phyloP scores from a whole-genome alignment of 495 filamentous ascomycete species.

The Podospora comata region DNA sequence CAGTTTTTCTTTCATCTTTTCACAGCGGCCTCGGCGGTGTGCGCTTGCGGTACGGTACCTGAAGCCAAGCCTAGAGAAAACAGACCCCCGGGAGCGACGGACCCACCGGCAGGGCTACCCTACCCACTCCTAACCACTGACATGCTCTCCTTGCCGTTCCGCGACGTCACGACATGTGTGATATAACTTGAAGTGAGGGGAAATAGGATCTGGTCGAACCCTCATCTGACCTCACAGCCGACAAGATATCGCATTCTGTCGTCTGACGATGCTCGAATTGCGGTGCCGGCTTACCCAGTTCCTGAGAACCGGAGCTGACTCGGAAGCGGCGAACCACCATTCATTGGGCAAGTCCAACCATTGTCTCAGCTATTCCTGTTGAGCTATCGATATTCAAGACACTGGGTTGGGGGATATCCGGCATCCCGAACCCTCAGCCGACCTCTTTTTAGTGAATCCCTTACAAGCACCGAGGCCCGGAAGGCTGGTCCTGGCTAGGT shows the following conservation, averaged over 20 bases:
- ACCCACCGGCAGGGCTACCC: slow-evolving; percentile 3
- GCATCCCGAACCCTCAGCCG: not conserved
- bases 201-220: not conserved
- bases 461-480: no score
- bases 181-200: not conserved
- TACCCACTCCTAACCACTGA: not conserved
- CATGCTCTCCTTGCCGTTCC: not conserved
- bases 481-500: not conserved
- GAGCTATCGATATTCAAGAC: not conserved
- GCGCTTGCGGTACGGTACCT: not conserved
- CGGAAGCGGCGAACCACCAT: slow-evolving; percentile 1
- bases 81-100: slow-evolving; percentile 3
- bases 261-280: not conserved
- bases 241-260: not conserved
- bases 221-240: not conserved
- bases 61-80: not conserved
- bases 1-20: not conserved
- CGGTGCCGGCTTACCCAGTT: slow-evolving; percentile 2
- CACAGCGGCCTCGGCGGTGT: not conserved
- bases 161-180: not conserved
- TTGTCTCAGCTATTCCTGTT: not conserved
- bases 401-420: not conserved
- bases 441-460: not conserved
- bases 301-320: not conserved
- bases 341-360: not conserved